Percentiles rank a stretch among this genome's conserved stretches.
phyloP scores from a whole-genome alignment of 2,329 filamentous ascomycete species.

The Chaetomiaceae sp. region DNA sequence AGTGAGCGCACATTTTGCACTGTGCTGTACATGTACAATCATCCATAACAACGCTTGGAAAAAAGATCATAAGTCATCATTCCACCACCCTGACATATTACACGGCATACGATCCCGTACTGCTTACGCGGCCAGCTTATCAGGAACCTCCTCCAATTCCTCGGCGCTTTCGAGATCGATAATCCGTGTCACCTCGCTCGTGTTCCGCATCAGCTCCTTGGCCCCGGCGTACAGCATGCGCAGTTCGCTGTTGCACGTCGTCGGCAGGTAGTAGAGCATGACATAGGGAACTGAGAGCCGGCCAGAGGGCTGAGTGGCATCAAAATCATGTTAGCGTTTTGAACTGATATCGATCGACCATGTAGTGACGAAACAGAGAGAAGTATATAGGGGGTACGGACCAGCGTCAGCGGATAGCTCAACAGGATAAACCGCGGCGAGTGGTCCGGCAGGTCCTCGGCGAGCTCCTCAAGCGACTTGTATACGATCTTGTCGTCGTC shows the following conservation, averaged over 20 bases:
- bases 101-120: too few relatives aligned
- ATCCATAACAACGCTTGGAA: too few relatives aligned
- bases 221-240: conserved; percentile 95
- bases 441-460: conserved; percentile 88
- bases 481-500: conserved; percentile 74
- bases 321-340: too few relatives aligned
- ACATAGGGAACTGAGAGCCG: conserved; percentile 88
- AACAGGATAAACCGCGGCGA: conserved; percentile 84
- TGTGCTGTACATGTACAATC: too few relatives aligned
- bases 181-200: conserved; percentile 81
- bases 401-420: conserved; percentile 84
- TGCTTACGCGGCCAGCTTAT: conserved; percentile 46
- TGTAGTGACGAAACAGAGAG: too few relatives aligned
- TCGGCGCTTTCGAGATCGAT: conserved; percentile 79
- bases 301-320: conserved; percentile 78
- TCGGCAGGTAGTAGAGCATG: conserved; percentile 88
- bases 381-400: conserved; percentile 42
- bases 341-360: neutral
- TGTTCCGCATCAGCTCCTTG: conserved; percentile 92
- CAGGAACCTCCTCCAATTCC: conserved; percentile 77
- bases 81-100: too few relatives aligned
- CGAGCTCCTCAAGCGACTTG: conserved; percentile 72
- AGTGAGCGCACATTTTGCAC: too few relatives aligned
- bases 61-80: conserved; percentile 1
- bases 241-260: conserved; percentile 80